Evolutionary conservation across 176 grass and related monocot species (phyloP), one percentile per base, ranked within the genome.

Genomic region (Rhynchospora tenuis): DNA sequence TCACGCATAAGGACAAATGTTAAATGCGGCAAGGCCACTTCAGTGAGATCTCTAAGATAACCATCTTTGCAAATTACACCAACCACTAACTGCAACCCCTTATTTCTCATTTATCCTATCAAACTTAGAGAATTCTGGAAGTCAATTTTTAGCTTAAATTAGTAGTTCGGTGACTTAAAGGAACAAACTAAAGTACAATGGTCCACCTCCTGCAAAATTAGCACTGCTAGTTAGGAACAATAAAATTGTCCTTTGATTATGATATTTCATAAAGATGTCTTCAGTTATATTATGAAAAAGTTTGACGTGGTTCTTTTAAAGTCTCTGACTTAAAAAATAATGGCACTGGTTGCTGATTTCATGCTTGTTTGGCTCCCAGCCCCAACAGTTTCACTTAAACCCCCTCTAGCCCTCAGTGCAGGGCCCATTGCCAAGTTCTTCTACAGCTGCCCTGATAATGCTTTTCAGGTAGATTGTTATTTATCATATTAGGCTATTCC

Each of bases 311-410:
- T 84, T 61, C 51, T 75, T 43, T 76, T 48, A 63, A 85, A 28
- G 11, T 12, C 17, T 65, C 14, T 16, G 51, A 73, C 76, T 28
- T 67, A 85, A 3, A 17, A 76, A 61, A 80, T 93, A 69, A 98
- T 98, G 96, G 92, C 93, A 57, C 89, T 98, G 14, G 89, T 95
- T 43, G 96, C 93, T 19, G 93, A 98, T 85, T 84, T 95, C 81
- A 98, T 98, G 96, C 96, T 98, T 62, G 96, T 98, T 2, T 98
- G 94, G 87, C 91, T 98, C 87, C 96, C 96, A 72, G 96, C 96
- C 33, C 92, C 96, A 89, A 98, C 96, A 50, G 80, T 98, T 19
- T 90, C 89, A 44, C 43, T 98, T 45, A 85, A 91, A 73, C 86
- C 93, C 43, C 93, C 93, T 85, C 74, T 98, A 62, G 43, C 91